phyloP scores from a whole-genome alignment of 2,329 filamentous ascomycete genomes.

The Cercospora sp. region DNA sequence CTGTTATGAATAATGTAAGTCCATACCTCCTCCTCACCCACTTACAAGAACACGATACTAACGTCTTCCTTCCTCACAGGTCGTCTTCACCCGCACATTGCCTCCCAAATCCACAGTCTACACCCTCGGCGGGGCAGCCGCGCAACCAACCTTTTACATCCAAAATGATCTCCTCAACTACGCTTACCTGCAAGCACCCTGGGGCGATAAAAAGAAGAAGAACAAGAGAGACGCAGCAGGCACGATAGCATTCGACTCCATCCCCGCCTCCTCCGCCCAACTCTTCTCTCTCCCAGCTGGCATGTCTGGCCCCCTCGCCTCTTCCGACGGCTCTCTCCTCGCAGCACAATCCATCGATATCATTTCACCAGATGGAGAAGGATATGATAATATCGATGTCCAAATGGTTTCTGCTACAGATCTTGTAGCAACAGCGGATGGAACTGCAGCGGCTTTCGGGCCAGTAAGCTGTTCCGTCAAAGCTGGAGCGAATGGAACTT shows the following conservation, averaged over 20 bases:
- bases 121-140: not conserved
- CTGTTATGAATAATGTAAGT: not conserved
- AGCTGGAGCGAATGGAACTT: not conserved
- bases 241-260: conserved; percentile 5
- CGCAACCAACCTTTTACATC: conserved; percentile 9
- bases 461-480: not conserved
- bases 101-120: not conserved
- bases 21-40: too few species aligned
- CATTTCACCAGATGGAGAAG: not conserved
- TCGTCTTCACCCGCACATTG: not conserved
- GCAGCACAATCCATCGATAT: not conserved
- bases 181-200: not conserved
- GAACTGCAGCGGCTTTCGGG: not conserved
- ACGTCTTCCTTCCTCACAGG: not conserved
- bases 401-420: not conserved
- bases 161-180: conserved; percentile 12
- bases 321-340: not conserved
- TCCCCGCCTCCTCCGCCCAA: not conserved
- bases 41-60: too few species aligned
- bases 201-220: not conserved
- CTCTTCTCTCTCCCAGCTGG: conserved; percentile 1
- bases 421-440: not conserved
- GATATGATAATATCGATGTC: not conserved
- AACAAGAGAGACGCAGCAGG: not conserved
- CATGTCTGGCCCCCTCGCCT: not conserved